Conservation (phyloP, 208 protist genomes). For the Sergeia podlipaevii region DNA sequence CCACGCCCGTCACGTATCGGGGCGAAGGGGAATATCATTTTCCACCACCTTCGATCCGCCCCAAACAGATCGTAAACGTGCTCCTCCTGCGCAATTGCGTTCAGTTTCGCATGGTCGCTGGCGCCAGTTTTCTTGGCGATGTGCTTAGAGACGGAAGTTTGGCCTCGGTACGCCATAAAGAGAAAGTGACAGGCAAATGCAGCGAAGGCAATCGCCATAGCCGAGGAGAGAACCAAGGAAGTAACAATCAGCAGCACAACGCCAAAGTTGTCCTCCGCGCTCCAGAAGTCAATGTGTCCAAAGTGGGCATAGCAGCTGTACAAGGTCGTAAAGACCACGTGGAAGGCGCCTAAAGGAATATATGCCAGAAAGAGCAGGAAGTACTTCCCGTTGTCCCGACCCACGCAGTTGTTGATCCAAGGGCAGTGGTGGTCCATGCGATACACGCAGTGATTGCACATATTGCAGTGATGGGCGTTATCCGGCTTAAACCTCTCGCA, state of each 20-base stretch:
- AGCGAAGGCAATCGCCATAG: conserved; percentile 47
- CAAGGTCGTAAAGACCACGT: conserved; percentile 43
- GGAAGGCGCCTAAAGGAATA: conserved; percentile 65
- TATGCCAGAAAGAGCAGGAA: conserved; percentile 78
- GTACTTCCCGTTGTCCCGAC: conserved; percentile 56
- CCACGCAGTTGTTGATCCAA: conserved; percentile 89
- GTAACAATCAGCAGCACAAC: conserved; percentile 15
- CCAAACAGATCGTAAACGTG: conserved; percentile 64
- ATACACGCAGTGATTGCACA: conserved; percentile 62
- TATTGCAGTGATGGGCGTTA: conserved; percentile 64
- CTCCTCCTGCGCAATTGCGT: conserved; percentile 9
- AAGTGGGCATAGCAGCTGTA: conserved; percentile 55
- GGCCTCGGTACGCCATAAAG: conserved; percentile 38
- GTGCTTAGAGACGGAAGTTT: conserved; percentile 52
- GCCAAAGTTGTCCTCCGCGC: conserved; percentile 18
- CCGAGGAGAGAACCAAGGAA: conserved; percentile 36
- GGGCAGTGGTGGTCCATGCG: conserved; percentile 88
- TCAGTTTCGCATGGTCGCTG: neutral
- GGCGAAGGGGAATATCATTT: conserved; percentile 36
- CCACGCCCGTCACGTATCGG: conserved; percentile 23
- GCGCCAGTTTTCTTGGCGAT: conserved; percentile 10
- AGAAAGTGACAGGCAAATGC: conserved; percentile 42
- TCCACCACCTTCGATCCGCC: conserved; percentile 51
- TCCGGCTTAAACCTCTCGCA: conserved; percentile 31
- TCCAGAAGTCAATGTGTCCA: conserved; percentile 7